Conservation (phyloP, 169 alveolate genomes). For the Amoebophrya sp. region DNA sequence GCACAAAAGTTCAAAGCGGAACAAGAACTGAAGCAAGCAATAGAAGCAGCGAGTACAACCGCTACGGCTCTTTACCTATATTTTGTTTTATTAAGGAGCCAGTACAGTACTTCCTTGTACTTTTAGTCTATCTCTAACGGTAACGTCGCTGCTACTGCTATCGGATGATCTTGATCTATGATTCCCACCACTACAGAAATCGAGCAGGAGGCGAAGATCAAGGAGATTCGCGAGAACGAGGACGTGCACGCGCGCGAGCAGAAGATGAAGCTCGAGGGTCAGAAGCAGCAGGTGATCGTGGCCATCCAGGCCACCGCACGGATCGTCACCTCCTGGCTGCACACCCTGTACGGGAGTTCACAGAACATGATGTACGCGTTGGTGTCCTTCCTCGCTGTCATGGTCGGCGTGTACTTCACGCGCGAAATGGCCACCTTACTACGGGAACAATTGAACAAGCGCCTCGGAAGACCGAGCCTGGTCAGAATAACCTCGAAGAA, state of each 20-base stretch:
- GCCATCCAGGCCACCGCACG: not conserved
- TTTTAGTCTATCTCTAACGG: too few species aligned
- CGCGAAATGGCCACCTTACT: conserved; percentile 35
- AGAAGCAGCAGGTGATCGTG: not conserved
- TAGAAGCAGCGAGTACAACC: not conserved
- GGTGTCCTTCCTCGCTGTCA: not conserved
- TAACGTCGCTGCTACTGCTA: too few species aligned
- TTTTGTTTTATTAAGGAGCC: too few species aligned
- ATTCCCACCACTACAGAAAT: not conserved
- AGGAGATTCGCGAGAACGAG: not conserved
- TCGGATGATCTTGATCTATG: too few species aligned
- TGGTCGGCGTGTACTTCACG: not conserved
- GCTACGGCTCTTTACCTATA: too few species aligned
- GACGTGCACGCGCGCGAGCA: conserved; percentile 3
- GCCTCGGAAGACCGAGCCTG: conserved; percentile 33
- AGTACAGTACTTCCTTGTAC: too few species aligned
- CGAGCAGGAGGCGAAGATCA: not conserved
- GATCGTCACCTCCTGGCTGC: not conserved
- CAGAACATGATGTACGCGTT: not conserved
- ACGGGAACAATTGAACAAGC: conserved; percentile 39
- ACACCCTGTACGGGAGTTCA: not conserved
- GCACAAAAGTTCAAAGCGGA: not conserved
- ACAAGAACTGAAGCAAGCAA: not conserved
- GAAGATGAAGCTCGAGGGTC: not conserved
- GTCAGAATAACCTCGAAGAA: conserved; percentile 21